phyloP scores from a whole-genome alignment of 1,139 yeast genomes.

The Magnusiomyces tetraspermus region DNA sequence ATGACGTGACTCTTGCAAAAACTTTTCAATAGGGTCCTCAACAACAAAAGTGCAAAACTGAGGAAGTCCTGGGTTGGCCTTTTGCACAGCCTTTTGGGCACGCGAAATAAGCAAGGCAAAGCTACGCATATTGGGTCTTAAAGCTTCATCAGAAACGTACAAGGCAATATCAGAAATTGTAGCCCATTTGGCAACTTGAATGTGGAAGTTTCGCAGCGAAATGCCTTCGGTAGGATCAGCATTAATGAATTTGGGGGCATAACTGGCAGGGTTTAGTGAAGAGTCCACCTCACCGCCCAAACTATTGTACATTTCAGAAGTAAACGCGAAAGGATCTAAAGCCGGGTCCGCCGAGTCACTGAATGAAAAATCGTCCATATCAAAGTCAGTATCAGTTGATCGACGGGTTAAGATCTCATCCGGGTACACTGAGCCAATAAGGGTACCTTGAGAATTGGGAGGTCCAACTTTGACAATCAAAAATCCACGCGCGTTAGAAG shows the following conservation, averaged over 20 bases:
- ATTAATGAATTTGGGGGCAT: constrained; percentile 19
- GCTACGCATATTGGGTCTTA: constrained; percentile 14
- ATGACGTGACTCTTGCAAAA: constrained; percentile 24
- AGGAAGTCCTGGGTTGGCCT: constrained; percentile 14
- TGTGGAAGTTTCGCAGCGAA: constrained; percentile 64
- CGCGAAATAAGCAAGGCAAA: constrained; percentile 20
- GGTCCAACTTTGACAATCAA: constrained; percentile 33
- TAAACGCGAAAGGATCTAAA: neutral
- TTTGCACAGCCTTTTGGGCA: constrained; percentile 22
- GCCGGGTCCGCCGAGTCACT: neutral
- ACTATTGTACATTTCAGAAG: neutral
- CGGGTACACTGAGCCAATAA: constrained; percentile 56
- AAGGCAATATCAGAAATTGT: constrained; percentile 60
- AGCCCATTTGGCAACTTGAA: constrained; percentile 65
- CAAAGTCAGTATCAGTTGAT: constrained; percentile 7
- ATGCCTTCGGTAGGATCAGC: constrained; percentile 56
- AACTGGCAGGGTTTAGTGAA: constrained; percentile 4
- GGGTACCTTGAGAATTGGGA: constrained; percentile 33
- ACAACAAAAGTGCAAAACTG: constrained; percentile 21
- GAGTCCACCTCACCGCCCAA: neutral
- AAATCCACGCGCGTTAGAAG: constrained; percentile 25
- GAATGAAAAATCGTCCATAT: constrained; percentile 11
- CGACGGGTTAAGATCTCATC: constrained; percentile 42
- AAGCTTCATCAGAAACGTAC: constrained; percentile 40
- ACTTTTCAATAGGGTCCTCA: constrained; percentile 20